phyloP scores from a whole-genome alignment of 768 basidiomycete genomes.

The Gymnopilus dilepis region DNA sequence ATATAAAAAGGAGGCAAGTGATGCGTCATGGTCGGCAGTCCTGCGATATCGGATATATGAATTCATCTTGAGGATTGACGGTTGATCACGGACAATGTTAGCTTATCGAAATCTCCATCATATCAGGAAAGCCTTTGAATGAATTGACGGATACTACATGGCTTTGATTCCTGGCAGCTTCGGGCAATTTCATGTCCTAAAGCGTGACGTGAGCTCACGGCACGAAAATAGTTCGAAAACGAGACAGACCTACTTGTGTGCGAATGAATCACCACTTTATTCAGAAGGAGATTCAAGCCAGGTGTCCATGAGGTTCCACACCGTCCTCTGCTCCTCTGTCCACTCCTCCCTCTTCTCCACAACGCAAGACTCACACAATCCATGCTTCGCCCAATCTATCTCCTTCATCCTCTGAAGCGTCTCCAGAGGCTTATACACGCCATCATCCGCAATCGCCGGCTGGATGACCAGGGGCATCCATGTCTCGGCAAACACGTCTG shows the following conservation, averaged over 20 bases:
- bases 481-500: constrained; percentile 68
- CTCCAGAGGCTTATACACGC: constrained; percentile 75
- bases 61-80: background rate
- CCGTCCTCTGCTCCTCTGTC: constrained; percentile 58
- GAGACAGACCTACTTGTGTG: background rate
- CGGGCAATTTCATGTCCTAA: background rate
- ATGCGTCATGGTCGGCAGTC: background rate
- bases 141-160: background rate
- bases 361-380: constrained; percentile 64
- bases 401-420: constrained; percentile 64
- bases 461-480: constrained; percentile 78
- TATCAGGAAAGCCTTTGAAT: background rate
- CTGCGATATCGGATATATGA: background rate
- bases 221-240: background rate
- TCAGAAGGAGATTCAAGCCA: constrained; percentile 50
- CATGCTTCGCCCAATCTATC: constrained; percentile 62
- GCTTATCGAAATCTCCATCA: background rate
- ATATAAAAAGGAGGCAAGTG: background rate
- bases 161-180: background rate
- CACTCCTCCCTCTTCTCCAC: constrained; percentile 68
- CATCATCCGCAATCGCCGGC: constrained; percentile 64
- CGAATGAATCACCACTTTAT: too few species aligned
- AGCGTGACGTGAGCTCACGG: too few species aligned
- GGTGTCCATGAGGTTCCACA: constrained; percentile 66
- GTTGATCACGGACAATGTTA: background rate